A percentile compares a stretch with the other conserved stretches of the same genome.
Evolutionary conservation across 148 eudicot species (phyloP).

Genomic region (Vaccinium darrowii): DNA sequence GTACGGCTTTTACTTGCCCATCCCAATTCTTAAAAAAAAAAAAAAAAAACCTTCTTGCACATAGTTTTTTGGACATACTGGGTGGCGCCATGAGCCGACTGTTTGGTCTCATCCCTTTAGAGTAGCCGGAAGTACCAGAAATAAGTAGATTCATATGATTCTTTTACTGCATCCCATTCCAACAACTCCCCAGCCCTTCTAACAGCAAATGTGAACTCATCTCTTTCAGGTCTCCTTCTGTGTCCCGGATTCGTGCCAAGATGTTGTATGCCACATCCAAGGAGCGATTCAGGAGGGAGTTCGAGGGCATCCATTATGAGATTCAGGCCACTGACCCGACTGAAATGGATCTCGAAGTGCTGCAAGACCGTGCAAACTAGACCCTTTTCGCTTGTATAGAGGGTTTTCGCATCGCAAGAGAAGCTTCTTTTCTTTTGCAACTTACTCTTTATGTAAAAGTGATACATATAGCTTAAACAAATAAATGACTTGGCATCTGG

Average conservation of each 20-base stretch:
- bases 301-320: slow-evolving; percentile 70
- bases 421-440: neutral
- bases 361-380: slow-evolving; percentile 55
- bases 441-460: neutral
- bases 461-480: slow-evolving; percentile 21
- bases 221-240: slow-evolving; percentile 66
- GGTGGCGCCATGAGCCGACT: neutral
- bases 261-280: slow-evolving; percentile 78
- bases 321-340: slow-evolving; percentile 80
- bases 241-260: slow-evolving; percentile 59
- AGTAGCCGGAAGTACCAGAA: neutral
- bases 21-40: neutral
- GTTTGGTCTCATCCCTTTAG: neutral
- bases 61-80: neutral
- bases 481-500: slow-evolving; percentile 36
- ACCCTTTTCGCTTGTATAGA: slow-evolving; percentile 6
- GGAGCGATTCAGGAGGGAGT: slow-evolving; percentile 61
- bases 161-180: neutral
- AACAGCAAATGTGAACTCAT: neutral
- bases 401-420: neutral
- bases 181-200: neutral
- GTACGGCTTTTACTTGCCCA: neutral
- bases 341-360: slow-evolving; percentile 63
- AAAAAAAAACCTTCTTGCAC: neutral
- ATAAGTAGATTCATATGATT: neutral